Evolutionary conservation across 371 early-diverging fungal genomes (phyloP), one percentile per base, ranked within the genome.

Genomic region (Encephalitozoon intestinalis): DNA sequence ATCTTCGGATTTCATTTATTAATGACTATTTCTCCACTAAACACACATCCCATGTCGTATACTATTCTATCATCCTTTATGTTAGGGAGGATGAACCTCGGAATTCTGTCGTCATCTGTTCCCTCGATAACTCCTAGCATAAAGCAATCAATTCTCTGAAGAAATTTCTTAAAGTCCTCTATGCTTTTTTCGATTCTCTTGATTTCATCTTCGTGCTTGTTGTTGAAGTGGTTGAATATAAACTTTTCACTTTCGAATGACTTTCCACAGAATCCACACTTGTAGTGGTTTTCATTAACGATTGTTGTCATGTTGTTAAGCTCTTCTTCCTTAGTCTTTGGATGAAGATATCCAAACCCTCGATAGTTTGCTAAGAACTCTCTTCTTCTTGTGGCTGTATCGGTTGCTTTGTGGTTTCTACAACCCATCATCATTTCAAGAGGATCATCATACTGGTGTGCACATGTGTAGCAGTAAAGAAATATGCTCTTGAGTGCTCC

Each of bases 31-130:
- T 70, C 70, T 8, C 70, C 70, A 54, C 70, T 70, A 30, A 70
- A 70, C 25, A 70, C 54, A n/a, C n/a, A 39, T 8, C 53, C 54
- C 70, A 70, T 70, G 26, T 70, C 70, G 43, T 70, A 70, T 15
- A 70, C 40, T 21, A 70, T 31, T 49, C 43, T 31, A 21, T 70
- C 70, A 41, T 70, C 70, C 8, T 11, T 23, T 3, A 53, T 30
- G 12, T 53, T 70, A 9, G 54, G 54, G 9, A 30, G 54, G 3
- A 53, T 25, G 43, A 53, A 70, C 34, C 39, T 54, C 2, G 70
- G 70, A 30, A 53, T 18, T 53, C 43, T 51, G 7, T 31, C 53
- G 30, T 70, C 70, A 30, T 54, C 37, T 40, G 54, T 41, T 5
- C 70, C 70, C 15, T 70, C 70, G 18, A 49, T 28, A n/a, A 70